Evolutionary conservation across 2,329 filamentous ascomycete genomes (phyloP), one percentile per base, ranked within the genome.

Genomic region (Trichoderma aggressivum): DNA sequence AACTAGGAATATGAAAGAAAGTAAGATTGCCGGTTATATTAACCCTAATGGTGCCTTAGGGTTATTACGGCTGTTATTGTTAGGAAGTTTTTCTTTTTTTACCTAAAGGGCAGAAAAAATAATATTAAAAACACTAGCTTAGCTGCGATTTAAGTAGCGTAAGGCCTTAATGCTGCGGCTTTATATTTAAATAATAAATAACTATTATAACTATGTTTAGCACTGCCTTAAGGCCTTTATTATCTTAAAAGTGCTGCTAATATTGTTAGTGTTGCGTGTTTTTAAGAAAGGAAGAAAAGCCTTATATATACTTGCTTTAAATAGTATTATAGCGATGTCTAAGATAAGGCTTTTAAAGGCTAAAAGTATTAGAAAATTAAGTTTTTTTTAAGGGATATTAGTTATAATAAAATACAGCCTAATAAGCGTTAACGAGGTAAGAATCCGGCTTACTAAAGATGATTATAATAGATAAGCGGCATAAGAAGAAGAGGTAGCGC

Each of bases 381-480:
- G 30, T 32, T 3, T 32, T 32, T 32, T 32, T 32, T 32, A 32
- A 32, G 11, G 8, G 3, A 32, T 32, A 32, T 32, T 32, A 32
- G 11, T 32, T 32, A 32, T 32, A 32, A 3, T n/a, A n/a, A n/a
- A n/a, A n/a, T n/a, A n/a, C n/a, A n/a, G n/a, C n/a, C n/a, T n/a
- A n/a, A n/a, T n/a, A 32, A 32, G 8, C 8, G 11, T 32, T 32
- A 32, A 32, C 11, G 11, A 32, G 11, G 30, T 32, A 32, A 32
- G 8, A 32, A 10, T 32, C 8, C 50, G 61, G 32, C 5, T 39
- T 28, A 8, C 16, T 59, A 43, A 61, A 24, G 5, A 24, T 61
- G 11, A 32, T 24, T 12, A 36, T 70, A 72, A 75, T 75, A 72
- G 8, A n/a, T 4, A n/a, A 28, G 12, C 30, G 11, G 16, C 10